Evolutionary conservation across 31 red algal species (phyloP).

Genomic region (Pterothamnion heteromorphum): DNA sequence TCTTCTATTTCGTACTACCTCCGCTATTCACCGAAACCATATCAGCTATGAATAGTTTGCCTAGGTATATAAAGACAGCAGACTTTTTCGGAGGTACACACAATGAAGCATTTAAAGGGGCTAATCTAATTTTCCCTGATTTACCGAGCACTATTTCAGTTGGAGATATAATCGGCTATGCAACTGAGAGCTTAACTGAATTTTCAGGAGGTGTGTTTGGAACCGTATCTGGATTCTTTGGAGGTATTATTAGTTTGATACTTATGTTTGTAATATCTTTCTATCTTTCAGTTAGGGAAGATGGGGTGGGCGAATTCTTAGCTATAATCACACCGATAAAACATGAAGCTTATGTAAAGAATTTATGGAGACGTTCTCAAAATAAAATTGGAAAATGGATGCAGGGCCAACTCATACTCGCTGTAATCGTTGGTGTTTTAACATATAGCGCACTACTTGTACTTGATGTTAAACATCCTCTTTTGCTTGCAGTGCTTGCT

Average conservation of each 20-base stretch:
- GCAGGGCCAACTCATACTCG: not conserved
- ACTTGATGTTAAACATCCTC: not conserved
- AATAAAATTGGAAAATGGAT: not conserved
- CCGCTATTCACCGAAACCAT: not conserved
- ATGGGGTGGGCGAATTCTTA: not conserved
- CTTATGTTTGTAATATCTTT: not conserved
- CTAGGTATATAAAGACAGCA: not conserved
- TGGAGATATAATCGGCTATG: not conserved
- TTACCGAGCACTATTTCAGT: not conserved
- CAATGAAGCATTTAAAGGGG: not conserved
- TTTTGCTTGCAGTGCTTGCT: not conserved
- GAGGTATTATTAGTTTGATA: not conserved
- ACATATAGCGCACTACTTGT: not conserved
- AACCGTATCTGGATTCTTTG: not conserved
- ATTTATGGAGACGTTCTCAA: not conserved
- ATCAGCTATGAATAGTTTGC: not conserved
- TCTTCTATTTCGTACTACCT: not conserved
- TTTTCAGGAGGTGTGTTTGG: not conserved
- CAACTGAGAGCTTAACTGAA: too few relatives aligned
- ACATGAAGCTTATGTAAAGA: not conserved
- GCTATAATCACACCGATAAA: not conserved
- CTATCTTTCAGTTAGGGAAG: not conserved
- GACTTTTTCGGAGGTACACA: not conserved
- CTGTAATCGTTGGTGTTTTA: not conserved
- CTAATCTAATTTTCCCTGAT: not conserved